phyloP scores from a whole-genome alignment of 2,329 filamentous ascomycete species.

The Apiospora marii region DNA sequence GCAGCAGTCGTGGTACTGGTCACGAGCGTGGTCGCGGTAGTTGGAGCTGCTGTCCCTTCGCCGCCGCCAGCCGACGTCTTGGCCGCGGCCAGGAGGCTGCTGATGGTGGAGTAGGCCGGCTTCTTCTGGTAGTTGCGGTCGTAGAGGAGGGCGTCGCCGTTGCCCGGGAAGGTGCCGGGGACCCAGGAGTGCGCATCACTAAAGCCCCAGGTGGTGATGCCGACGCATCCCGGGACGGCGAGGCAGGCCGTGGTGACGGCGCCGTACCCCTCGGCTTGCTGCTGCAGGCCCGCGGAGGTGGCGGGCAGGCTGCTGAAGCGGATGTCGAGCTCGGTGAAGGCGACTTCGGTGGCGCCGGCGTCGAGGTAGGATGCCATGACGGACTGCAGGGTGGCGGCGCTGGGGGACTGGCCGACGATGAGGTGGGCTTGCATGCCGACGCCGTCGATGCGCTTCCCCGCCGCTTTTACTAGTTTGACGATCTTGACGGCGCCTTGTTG shows the following conservation, averaged over 20 bases:
- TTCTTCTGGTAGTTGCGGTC: conserved; percentile 51
- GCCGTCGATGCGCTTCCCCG: conserved; percentile 58
- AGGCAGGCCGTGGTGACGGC: conserved; percentile 41
- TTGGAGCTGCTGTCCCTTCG: not conserved
- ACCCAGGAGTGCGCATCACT: conserved; percentile 47
- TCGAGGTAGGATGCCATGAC: conserved; percentile 53
- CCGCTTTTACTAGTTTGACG: conserved; percentile 44
- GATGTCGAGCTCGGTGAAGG: conserved; percentile 63
- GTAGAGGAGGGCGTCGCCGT: conserved; percentile 52
- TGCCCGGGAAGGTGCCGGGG: conserved; percentile 48
- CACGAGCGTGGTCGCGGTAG: conserved; percentile 24
- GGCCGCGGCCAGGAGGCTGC: conserved; percentile 46
- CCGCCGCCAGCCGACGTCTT: conserved; percentile 29
- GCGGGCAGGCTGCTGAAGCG: conserved; percentile 48
- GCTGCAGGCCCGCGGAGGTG: conserved; percentile 38
- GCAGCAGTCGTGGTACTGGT: conserved; percentile 26
- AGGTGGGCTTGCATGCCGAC: conserved; percentile 61
- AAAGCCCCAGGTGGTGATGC: conserved; percentile 47
- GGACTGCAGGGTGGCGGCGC: conserved; percentile 46
- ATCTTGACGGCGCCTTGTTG: conserved; percentile 44
- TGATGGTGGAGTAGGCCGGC: conserved; percentile 49
- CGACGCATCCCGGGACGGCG: conserved; percentile 40
- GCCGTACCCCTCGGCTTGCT: conserved; percentile 41
- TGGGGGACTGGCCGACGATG: conserved; percentile 51
- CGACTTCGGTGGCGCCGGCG: conserved; percentile 56